Evolutionary conservation across 2,329 filamentous ascomycete species (phyloP).

Genomic region (Aspergillus thermomutatus): DNA sequence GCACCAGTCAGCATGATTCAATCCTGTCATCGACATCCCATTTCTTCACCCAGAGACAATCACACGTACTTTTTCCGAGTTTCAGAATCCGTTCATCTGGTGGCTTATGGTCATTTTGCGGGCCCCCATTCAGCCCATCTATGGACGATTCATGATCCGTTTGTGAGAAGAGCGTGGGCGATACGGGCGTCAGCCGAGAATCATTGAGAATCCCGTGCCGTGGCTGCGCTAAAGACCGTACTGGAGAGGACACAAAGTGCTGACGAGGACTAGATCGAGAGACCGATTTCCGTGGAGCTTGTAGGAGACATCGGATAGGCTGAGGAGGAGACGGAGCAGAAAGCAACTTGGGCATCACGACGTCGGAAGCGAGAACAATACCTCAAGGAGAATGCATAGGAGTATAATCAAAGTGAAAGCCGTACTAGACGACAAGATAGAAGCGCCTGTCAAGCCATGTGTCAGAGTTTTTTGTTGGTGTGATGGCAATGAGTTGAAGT

Average conservation of each 20-base stretch:
- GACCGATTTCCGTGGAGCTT: slow-evolving; percentile 1
- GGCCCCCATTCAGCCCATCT: slow-evolving; percentile 19
- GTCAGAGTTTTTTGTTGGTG: neutral
- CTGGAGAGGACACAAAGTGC: slow-evolving; percentile 26
- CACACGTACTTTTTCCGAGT: slow-evolving; percentile 57
- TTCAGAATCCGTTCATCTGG: slow-evolving; percentile 60
- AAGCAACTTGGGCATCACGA: slow-evolving; percentile 28
- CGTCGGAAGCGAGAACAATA: neutral
- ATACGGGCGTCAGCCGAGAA: slow-evolving; percentile 29
- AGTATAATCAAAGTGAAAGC: slow-evolving; percentile 3
- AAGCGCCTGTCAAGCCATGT: slow-evolving; percentile 4
- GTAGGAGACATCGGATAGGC: slow-evolving; percentile 7
- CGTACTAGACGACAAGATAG: slow-evolving; percentile 4
- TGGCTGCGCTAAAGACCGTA: slow-evolving; percentile 33
- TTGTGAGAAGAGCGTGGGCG: slow-evolving; percentile 24
- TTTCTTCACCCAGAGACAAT: neutral
- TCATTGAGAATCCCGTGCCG: slow-evolving; percentile 35
- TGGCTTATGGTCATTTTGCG: slow-evolving; percentile 43
- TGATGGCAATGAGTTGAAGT: neutral
- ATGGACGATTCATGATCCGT: slow-evolving; percentile 18
- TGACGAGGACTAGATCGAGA: slow-evolving; percentile 14
- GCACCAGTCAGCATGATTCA: slow-evolving; percentile 8
- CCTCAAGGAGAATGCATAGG: neutral
- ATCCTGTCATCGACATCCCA: neutral
- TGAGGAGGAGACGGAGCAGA: slow-evolving; percentile 5